Base-by-base conservation (phyloP, 805 yeast genomes). In the Candida pseudoglaebosa region DNA sequence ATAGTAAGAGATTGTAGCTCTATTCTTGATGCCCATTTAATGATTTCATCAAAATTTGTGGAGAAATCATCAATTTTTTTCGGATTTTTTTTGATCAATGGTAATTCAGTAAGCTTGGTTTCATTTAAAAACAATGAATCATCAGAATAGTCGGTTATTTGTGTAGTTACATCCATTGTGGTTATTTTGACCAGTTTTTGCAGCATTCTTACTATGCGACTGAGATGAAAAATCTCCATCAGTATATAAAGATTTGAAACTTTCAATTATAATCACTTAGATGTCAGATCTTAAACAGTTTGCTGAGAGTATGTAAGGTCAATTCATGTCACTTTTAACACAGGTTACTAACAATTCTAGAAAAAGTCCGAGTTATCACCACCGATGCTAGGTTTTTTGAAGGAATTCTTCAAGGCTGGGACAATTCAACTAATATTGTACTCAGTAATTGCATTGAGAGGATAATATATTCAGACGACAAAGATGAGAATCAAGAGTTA, bases 351-450 rank as follows among this genome's bases (percentile, higher is more conserved):
- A 59, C 61, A 6, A 37, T n/a, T 38, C 10, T 43, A 67, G 75
- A 65, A 42, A 57, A 54, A 41, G 72, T 67, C 9, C 51, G 67
- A 41, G 57, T 68, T 10, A 58, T 68, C 42, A 59, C 72, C n/a
- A 61, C 73, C 8, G 74, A 68, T 50, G 73, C 63, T 19, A 53
- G 74, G 30, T 50, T 65, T 26, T 68, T 66, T 42, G 71, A 67
- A 48, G 74, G 74, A 3, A 55, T 50, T 15, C 59, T 68, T 16
- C 61, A 61, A 46, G 88, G 90, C 5, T 82, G 67, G 49, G 91
- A 84, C 54, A 76, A 78, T 45, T 67, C 77, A 32, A 75, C 84
- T 17, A 84, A 84, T 51, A 50, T 84, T 24, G 64, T 82, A 28
- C 57, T 83, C 29, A 60, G 76, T 2, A 58, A 68, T 29, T 70